Percentiles rank a stretch among this genome's conserved stretches.
Evolutionary conservation across 176 grass and related monocot genomes (phyloP).

Genomic region (Cenchrus americanus): DNA sequence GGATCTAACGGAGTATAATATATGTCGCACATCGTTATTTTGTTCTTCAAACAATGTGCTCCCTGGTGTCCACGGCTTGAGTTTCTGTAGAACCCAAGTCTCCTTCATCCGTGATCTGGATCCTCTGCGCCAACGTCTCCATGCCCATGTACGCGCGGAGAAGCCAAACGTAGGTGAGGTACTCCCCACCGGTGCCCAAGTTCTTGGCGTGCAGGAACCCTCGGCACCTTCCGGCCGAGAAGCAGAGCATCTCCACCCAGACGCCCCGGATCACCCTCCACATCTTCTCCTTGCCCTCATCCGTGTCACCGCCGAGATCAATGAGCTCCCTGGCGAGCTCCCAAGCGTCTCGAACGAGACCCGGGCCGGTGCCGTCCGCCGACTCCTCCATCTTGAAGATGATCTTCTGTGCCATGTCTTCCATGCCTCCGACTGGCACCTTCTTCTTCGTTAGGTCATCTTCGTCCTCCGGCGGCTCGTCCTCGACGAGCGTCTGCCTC

Average conservation of each 20-base stretch:
- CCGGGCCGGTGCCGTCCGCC: not conserved
- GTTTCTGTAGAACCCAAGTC: not conserved
- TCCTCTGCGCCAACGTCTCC: not conserved
- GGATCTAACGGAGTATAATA: too few relatives aligned
- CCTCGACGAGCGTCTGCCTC: not conserved
- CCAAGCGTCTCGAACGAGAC: not conserved
- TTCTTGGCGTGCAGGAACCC: not conserved
- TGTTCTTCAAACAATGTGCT: too few relatives aligned
- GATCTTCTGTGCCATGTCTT: not conserved
- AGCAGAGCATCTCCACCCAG: not conserved
- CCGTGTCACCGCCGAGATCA: not conserved
- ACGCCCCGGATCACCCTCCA: not conserved
- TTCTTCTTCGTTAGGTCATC: not conserved
- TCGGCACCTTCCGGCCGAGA: not conserved
- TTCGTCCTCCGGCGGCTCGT: not conserved
- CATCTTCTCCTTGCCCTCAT: not conserved
- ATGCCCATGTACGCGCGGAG: not conserved
- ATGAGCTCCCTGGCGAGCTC: not conserved
- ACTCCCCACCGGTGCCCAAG: not conserved
- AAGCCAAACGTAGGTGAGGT: not conserved
- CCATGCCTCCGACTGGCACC: not conserved
- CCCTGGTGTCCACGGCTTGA: too few relatives aligned
- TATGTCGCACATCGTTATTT: too few relatives aligned
- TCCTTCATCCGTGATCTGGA: not conserved
- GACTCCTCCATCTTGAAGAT: not conserved